phyloP scores from a whole-genome alignment of 345 rosid genomes.

The Salix koriyanagi region DNA sequence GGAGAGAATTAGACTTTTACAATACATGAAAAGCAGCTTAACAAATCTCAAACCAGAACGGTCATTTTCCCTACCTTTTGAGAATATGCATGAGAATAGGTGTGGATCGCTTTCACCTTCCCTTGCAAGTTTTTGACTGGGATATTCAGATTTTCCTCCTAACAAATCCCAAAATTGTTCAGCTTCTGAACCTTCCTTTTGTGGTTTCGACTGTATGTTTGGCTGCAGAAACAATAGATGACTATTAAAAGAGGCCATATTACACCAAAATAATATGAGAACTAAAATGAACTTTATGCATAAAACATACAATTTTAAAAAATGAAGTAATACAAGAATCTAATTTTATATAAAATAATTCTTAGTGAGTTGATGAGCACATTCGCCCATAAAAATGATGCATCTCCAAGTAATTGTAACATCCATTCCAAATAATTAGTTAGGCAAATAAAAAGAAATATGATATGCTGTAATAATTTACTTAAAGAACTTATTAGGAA shows the following conservation, averaged over 20 bases:
- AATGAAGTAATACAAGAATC: not conserved
- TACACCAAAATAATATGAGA: conserved; percentile 5
- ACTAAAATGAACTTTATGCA: not conserved
- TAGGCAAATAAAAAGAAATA: not conserved
- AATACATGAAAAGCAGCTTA: not conserved
- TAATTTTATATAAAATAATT: not conserved
- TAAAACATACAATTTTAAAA: not conserved
- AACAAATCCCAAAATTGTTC: conserved; percentile 57
- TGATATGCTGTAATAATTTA: conserved; percentile 7
- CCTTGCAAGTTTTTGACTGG: conserved; percentile 63
- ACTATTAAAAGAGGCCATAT: not conserved
- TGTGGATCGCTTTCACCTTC: conserved; percentile 89
- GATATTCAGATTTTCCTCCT: conserved; percentile 82
- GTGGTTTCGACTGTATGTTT: conserved; percentile 65
- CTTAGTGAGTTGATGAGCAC: not conserved
- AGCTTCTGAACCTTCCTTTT: conserved; percentile 88
- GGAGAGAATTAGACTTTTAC: conserved; percentile 19
- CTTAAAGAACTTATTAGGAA: conserved; percentile 4
- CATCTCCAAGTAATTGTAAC: not conserved
- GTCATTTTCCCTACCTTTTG: conserved; percentile 47
- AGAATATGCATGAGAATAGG: conserved; percentile 76
- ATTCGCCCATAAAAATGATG: not conserved
- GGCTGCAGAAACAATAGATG: conserved; percentile 51
- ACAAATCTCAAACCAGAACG: conserved; percentile 6
- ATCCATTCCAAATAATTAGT: not conserved